phyloP scores from a whole-genome alignment of 2,329 filamentous ascomycete genomes.

The Elsinoe perseae region DNA sequence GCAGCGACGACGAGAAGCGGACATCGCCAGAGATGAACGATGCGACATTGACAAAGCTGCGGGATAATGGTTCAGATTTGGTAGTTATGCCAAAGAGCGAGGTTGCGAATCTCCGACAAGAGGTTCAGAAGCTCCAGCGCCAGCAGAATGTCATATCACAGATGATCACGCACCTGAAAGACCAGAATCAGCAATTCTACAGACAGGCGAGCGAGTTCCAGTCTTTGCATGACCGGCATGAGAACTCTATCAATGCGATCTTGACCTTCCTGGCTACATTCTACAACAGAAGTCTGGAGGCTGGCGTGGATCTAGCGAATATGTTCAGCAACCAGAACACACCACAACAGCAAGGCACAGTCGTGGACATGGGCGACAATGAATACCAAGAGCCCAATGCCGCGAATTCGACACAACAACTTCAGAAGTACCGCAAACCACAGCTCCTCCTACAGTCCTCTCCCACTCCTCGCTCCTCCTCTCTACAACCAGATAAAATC shows the following conservation, averaged over 20 bases:
- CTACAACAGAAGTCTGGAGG: slow-evolving; percentile 85
- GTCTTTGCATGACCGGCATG: slow-evolving; percentile 86
- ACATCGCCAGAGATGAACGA: slow-evolving; percentile 36
- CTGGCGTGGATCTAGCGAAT: slow-evolving; percentile 69
- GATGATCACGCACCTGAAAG: slow-evolving; percentile 70
- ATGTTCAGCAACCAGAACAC: slow-evolving; percentile 53
- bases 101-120: slow-evolving; percentile 65
- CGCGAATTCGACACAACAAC: slow-evolving; percentile 28
- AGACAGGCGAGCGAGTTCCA: slow-evolving; percentile 85
- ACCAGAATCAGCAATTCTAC: slow-evolving; percentile 81
- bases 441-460: slow-evolving; percentile 34
- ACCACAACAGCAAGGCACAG: slow-evolving; percentile 50
- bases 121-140: slow-evolving; percentile 72
- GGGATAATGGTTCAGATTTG: slow-evolving; percentile 34
- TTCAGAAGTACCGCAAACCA: slow-evolving; percentile 26
- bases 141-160: slow-evolving; percentile 80
- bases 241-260: slow-evolving; percentile 98
- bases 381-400: slow-evolving; percentile 43
- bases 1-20: slow-evolving; percentile 59
- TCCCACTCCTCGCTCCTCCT: slow-evolving; percentile 20
- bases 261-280: slow-evolving; percentile 94
- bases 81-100: slow-evolving; percentile 59
- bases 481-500: slow-evolving; percentile 18
- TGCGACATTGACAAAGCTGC: slow-evolving; percentile 30
- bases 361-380: slow-evolving; percentile 49